Evolutionary conservation across 2,329 filamentous ascomycete species (phyloP).

Genomic region (Colletotrichum sp.): DNA sequence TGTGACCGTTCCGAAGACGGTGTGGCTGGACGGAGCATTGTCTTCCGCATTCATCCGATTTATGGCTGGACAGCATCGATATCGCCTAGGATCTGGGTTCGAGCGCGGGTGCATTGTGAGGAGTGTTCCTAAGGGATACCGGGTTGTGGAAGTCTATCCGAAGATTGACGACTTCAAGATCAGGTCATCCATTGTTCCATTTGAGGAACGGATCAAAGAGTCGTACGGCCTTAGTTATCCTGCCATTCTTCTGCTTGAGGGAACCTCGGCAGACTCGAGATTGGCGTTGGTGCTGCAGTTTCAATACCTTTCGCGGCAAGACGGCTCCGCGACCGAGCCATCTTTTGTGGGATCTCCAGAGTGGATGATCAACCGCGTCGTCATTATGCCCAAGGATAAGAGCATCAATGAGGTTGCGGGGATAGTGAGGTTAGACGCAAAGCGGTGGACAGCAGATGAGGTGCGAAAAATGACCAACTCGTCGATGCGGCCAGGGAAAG

Average conservation of each 20-base stretch:
- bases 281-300: background rate
- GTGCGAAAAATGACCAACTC: background rate
- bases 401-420: background rate
- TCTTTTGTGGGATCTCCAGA: background rate
- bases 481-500: background rate
- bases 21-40: background rate
- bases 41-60: background rate
- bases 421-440: background rate
- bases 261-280: fast-evolving
- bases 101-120: background rate
- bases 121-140: background rate
- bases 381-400: background rate
- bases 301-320: background rate
- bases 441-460: background rate
- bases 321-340: background rate
- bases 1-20: background rate
- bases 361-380: background rate
- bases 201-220: background rate
- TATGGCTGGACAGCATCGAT: background rate
- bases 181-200: background rate
- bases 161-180: background rate
- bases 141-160: background rate
- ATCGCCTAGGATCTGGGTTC: background rate
- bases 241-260: background rate
- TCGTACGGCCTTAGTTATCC: background rate